These are phyloP conservation scores for Pulveroboletus sp. DNA, from an alignment of 768 basidiomycete species.

Conservation along the genomic window DNA sequence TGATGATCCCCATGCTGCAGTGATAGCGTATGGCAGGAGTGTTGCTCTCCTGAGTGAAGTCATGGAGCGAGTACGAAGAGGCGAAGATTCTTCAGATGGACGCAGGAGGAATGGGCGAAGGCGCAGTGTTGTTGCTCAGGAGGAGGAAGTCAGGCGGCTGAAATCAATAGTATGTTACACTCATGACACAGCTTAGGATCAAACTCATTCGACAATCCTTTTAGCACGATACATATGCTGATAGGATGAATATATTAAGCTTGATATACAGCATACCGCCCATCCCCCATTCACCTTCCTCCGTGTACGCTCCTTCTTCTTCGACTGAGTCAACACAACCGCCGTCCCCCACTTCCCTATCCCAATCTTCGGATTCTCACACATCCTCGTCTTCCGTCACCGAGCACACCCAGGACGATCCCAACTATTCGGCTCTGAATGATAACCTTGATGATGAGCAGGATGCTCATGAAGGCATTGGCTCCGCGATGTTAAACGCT, in stretches of 20 bases:
- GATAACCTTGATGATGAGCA: conserved; percentile 29
- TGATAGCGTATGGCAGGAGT: conserved; percentile 83
- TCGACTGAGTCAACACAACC: conserved; percentile 35
- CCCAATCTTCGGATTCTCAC: conserved; percentile 46
- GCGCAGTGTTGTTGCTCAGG: conserved; percentile 81
- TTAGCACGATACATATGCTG: conserved; percentile 93
- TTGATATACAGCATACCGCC: conserved; percentile 85
- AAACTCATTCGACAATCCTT: conserved; percentile 13
- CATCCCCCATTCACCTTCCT: conserved; percentile 59
- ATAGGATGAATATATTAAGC: conserved; percentile 89
- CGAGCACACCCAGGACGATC: conserved; percentile 37
- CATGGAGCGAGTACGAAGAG: conserved; percentile 85
- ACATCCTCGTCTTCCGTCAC: conserved; percentile 43
- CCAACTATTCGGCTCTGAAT: conserved; percentile 17
- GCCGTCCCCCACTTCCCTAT: conserved; percentile 33
- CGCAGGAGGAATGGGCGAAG: conserved; percentile 57
- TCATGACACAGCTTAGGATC: conserved; percentile 5
- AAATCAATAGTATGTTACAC: conserved; percentile 77
- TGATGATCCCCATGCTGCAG: conserved; percentile 83
- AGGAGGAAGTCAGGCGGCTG: conserved; percentile 82
- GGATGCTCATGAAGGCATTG: conserved; percentile 39
- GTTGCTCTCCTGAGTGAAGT: conserved; percentile 86
- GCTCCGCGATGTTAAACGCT: conserved; percentile 40
- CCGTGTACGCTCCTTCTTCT: conserved; percentile 41
- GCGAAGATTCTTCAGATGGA: conserved; percentile 75